Percentiles rank a stretch among this genome's conserved stretches.
phyloP scores from a whole-genome alignment of 108 stramenopile species.

The Skeletonema potamos region DNA sequence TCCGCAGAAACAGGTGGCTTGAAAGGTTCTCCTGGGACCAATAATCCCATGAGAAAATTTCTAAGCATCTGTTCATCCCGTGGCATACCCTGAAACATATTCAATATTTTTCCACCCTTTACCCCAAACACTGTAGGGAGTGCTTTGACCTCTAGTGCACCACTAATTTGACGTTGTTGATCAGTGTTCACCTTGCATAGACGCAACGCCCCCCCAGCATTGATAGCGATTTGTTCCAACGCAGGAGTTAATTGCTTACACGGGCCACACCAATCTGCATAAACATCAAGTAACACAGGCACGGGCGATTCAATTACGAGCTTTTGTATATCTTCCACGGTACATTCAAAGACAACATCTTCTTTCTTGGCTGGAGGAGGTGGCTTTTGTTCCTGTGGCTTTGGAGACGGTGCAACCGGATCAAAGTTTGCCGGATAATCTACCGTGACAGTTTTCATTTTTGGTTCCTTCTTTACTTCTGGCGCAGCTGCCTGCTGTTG shows the following conservation, averaged over 20 bases:
- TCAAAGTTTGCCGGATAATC: slow-evolving; percentile 66
- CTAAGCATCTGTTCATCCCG: slow-evolving; percentile 64
- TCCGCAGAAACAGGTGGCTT: slow-evolving; percentile 62
- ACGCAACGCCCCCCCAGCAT: slow-evolving; percentile 79
- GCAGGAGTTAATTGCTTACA: slow-evolving; percentile 84
- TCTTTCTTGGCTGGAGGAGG: slow-evolving; percentile 56
- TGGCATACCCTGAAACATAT: slow-evolving; percentile 86
- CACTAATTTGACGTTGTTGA: slow-evolving; percentile 65
- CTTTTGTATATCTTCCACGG: slow-evolving; percentile 65
- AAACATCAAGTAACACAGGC: slow-evolving; percentile 83
- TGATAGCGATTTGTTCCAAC: slow-evolving; percentile 82
- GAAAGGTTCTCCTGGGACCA: slow-evolving; percentile 57
- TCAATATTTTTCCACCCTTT: slow-evolving; percentile 74
- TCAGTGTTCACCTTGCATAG: slow-evolving; percentile 89
- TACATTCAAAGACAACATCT: slow-evolving; percentile 83
- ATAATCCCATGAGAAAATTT: slow-evolving; percentile 83
- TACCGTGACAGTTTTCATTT: slow-evolving; percentile 58
- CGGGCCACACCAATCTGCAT: slow-evolving; percentile 86
- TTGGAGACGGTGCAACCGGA: slow-evolving; percentile 50
- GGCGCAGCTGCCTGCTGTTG: slow-evolving; percentile 30
- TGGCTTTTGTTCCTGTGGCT: slow-evolving; percentile 15
- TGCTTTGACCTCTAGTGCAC: slow-evolving; percentile 77
- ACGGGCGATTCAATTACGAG: slow-evolving; percentile 87
- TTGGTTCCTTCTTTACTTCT: slow-evolving; percentile 22
- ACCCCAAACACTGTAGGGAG: slow-evolving; percentile 88